Evolutionary conservation across 192 early-diverging fungal genomes (phyloP), one percentile per base, ranked within the genome.

Genomic region (Endogone sp.): DNA sequence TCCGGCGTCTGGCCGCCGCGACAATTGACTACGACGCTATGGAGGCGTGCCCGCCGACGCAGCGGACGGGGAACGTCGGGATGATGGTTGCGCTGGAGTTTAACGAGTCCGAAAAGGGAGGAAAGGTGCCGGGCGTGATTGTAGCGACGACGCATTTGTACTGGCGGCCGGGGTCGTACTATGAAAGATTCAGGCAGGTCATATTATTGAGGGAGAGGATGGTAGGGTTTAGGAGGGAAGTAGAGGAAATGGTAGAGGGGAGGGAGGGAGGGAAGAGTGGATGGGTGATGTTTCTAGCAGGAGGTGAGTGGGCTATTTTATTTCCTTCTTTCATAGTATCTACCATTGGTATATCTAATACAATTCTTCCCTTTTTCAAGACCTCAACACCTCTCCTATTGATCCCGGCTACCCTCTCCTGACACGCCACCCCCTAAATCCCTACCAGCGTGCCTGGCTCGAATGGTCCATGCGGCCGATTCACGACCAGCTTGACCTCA

Each of bases 111-210:
- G 25, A 59, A 56, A 26, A 49, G 28, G 30, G 58, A 3, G 9
- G 21, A 28, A 32, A 28, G 49, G 31, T 23, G 4, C 1, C 56
- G n/a, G 71, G 71, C 8, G 27, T 78, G 24, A 24, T 79, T 21
- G 67, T 79, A 6, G 77, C 72, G 10, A 79, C 73, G 16, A 79
- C 77, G 2, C 72, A 79, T 65, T 27, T 79, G 2, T 79, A 71
- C 20, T 79, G 77, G 77, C 69, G 69, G 23, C 77, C 77, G 0
- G 32, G 55, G 23, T 68, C 77, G 4, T 71, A 44, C n/a, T 79
- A 79, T 56, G 77, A 79, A 31, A 22, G 70, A n/a, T 29, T 68
- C 6, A 62, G 77, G 30, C 77, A 79, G 44, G 62, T 60, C 2
- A 23, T 29, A 21, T 6, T 49, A 16, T 16, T 49, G 0, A 6